These are phyloP conservation scores for Leptographium lundbergii DNA, from an alignment of 2,329 filamentous ascomycete genomes.

Conservation along the genomic window DNA sequence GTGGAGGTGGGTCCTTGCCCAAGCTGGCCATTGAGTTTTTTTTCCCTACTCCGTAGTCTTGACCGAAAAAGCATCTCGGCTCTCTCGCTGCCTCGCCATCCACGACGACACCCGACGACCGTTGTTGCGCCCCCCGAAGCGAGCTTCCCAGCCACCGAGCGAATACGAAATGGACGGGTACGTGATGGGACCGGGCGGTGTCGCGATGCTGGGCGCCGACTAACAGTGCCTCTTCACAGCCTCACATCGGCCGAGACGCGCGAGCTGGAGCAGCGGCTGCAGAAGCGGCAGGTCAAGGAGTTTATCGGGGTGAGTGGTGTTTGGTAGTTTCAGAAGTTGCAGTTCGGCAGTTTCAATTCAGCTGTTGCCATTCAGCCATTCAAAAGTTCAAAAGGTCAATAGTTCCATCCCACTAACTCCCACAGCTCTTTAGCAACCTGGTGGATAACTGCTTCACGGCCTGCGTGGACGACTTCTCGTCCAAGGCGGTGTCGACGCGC, in stretches of 20 bases:
- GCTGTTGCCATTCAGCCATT: too few species aligned
- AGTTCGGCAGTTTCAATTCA: too few species aligned
- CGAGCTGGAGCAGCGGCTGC: conserved; percentile 87
- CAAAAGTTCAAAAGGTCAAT: too few species aligned
- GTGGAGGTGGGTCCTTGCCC: too few species aligned
- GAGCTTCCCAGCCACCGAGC: too few species aligned
- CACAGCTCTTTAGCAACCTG: conserved; percentile 50
- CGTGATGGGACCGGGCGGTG: too few species aligned
- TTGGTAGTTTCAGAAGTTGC: neutral
- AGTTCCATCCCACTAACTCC: neutral
- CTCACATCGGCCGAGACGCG: conserved; percentile 36
- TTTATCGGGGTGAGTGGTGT: conserved; percentile 75
- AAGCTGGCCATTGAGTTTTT: too few species aligned
- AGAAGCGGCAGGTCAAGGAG: conserved; percentile 97
- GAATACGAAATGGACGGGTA: neutral
- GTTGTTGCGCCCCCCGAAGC: too few species aligned
- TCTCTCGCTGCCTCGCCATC: too few species aligned
- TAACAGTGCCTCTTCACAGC: conserved; percentile 3
- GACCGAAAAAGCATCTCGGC: too few species aligned
- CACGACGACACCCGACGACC: too few species aligned
- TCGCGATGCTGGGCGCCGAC: neutral
- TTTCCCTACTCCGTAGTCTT: too few species aligned
- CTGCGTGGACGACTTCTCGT: conserved; percentile 97
- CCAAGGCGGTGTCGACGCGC: conserved; percentile 77
- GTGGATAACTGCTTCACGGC: conserved; percentile 89